These are phyloP conservation scores for Acidiella bohemica DNA, from an alignment of 495 filamentous ascomycete genomes.

Conservation along the genomic window DNA sequence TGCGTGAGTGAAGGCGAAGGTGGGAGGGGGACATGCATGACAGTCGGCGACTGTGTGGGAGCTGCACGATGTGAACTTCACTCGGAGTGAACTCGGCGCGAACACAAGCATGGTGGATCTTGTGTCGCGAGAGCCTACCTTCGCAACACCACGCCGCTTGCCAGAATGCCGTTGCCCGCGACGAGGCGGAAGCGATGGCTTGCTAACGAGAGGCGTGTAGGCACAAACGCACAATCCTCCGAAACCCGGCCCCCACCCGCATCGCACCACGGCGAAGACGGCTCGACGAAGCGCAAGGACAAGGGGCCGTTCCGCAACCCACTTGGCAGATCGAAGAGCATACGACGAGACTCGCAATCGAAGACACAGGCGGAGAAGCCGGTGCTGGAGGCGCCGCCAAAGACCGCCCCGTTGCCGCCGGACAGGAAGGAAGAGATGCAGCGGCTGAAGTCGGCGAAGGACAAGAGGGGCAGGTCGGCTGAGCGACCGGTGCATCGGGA, in stretches of 20 bases:
- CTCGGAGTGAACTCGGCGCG: too few relatives aligned
- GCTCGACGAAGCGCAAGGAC: constrained; percentile 4
- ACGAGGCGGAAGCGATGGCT: neutral
- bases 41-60: too few relatives aligned
- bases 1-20: too few relatives aligned
- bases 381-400: constrained; percentile 7
- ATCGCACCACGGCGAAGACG: constrained; percentile 15
- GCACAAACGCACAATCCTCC: neutral
- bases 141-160: neutral
- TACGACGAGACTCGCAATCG: constrained; percentile 14
- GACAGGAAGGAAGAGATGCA: constrained; percentile 6
- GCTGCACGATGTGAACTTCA: too few relatives aligned
- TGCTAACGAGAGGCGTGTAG: constrained; percentile 8
- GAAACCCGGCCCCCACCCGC: constrained; percentile 8
- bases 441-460: constrained; percentile 3
- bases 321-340: constrained; percentile 14
- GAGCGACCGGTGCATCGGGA: constrained; percentile 9
- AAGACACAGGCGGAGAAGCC: constrained; percentile 9
- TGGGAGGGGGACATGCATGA: too few relatives aligned
- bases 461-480: constrained; percentile 18
- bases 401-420: constrained; percentile 13
- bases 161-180: neutral
- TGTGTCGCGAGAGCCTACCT: too few relatives aligned
- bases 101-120: too few relatives aligned
- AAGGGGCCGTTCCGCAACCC: constrained; percentile 14